Conservation (phyloP, 1,284 basidiomycete genomes). For the Volvariella volvacea region DNA sequence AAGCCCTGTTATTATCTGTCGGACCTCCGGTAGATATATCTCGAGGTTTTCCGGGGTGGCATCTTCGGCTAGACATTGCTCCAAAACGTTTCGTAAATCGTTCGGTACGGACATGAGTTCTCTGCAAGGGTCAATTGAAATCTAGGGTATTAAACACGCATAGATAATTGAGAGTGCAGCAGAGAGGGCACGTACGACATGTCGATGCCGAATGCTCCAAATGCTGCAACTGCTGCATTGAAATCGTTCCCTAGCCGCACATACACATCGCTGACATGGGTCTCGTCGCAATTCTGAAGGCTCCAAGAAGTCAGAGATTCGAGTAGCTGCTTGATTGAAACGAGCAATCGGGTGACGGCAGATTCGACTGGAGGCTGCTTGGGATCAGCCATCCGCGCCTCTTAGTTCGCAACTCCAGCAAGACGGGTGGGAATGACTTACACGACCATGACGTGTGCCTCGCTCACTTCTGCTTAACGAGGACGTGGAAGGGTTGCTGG, state of each 20-base stretch:
- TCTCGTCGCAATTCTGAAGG: slow-evolving; percentile 67
- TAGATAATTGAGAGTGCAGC: slow-evolving; percentile 9
- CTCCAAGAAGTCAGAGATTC: slow-evolving; percentile 92
- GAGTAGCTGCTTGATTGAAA: slow-evolving; percentile 92
- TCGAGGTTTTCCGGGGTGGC: slow-evolving; percentile 84
- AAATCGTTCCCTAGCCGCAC: slow-evolving; percentile 97
- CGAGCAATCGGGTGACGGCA: slow-evolving; percentile 87
- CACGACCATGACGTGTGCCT: slow-evolving; percentile 21
- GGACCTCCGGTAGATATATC: slow-evolving; percentile 85
- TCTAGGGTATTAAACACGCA: slow-evolving; percentile 8
- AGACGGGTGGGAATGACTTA: slow-evolving; percentile 14
- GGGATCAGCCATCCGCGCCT: too few species aligned
- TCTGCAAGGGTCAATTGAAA: slow-evolving; percentile 33
- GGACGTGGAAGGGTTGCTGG: slow-evolving; percentile 6
- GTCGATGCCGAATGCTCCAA: slow-evolving; percentile 80
- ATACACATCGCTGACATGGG: slow-evolving; percentile 92
- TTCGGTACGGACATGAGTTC: slow-evolving; percentile 87
- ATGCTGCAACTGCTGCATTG: slow-evolving; percentile 88
- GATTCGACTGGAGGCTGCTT: slow-evolving; percentile 76
- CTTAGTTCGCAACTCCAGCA: slow-evolving; percentile 4
- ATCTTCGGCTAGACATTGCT: slow-evolving; percentile 87
- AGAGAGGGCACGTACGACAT: slow-evolving; percentile 67
- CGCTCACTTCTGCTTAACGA: slow-evolving; percentile 18
- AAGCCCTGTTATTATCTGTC: slow-evolving; percentile 89
- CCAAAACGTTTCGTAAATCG: slow-evolving; percentile 84